These are phyloP conservation scores for Colletotrichum lupini DNA, from an alignment of 2,329 filamentous ascomycete genomes.

Conservation along the genomic window DNA sequence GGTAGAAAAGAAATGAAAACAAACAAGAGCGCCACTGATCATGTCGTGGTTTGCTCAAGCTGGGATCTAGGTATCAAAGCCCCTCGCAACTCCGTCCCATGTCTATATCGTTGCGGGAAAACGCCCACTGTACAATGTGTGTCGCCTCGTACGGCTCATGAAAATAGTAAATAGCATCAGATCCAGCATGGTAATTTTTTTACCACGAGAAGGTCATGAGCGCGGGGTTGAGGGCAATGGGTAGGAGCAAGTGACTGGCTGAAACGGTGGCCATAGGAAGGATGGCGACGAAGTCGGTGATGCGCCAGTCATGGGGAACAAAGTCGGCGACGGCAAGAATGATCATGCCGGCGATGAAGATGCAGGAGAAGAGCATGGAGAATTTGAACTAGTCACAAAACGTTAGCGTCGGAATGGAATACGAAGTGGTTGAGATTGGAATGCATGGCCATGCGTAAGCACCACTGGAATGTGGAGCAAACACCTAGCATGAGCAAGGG, in stretches of 20 bases:
- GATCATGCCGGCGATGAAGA: conserved; percentile 71
- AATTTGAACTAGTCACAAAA: conserved; percentile 71
- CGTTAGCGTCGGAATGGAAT: conserved; percentile 20
- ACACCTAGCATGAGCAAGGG: not conserved
- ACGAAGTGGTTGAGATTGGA: not conserved
- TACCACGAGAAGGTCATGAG: conserved; percentile 85
- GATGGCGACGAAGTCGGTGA: conserved; percentile 80
- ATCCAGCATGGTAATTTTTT: conserved; percentile 21
- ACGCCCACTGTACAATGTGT: conserved; percentile 24
- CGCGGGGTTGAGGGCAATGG: conserved; percentile 80
- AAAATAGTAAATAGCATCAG: conserved; percentile 15
- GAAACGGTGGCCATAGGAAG: conserved; percentile 80
- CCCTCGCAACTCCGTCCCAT: conserved; percentile 31
- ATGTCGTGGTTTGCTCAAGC: conserved; percentile 24
- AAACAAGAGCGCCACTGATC: conserved; percentile 7
- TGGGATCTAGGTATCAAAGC: conserved; percentile 30
- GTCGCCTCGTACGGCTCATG: conserved; percentile 18
- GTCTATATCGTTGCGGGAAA: conserved; percentile 31
- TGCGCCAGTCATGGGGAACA: conserved; percentile 73
- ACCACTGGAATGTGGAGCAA: conserved; percentile 41
- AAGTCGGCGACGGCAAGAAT: conserved; percentile 72
- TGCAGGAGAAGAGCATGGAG: conserved; percentile 70
- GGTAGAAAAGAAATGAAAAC: not conserved
- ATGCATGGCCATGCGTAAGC: conserved; percentile 40
- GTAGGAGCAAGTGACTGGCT: conserved; percentile 75